A percentile compares a stretch with the other conserved stretches of the same genome.
Evolutionary conservation across 1,284 basidiomycete genomes (phyloP).

Genomic region (Leccinum pallidistipes): DNA sequence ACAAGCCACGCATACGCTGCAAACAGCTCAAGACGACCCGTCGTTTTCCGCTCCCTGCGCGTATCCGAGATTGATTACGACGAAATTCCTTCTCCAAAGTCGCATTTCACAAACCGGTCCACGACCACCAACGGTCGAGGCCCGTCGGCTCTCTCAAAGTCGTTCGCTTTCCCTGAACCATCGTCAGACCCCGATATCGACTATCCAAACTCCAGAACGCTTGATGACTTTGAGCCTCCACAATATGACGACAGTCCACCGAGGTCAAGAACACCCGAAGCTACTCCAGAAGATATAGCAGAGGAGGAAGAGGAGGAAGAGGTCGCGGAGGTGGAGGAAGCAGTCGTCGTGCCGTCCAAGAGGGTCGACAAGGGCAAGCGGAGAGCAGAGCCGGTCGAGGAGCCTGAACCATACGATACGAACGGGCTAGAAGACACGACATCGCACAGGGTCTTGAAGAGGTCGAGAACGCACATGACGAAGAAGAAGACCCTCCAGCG

Average conservation of each 20-base stretch:
- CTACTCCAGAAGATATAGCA: conserved; percentile 48
- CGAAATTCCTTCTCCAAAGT: conserved; percentile 63
- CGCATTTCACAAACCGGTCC: conserved; percentile 38
- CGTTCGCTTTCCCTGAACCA: conserved; percentile 32
- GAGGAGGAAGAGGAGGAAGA: conserved; percentile 31
- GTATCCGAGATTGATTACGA: conserved; percentile 63
- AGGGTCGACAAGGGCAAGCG: conserved; percentile 40
- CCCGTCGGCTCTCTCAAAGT: conserved; percentile 48
- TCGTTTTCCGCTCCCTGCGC: conserved; percentile 54
- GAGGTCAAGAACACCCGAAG: conserved; percentile 37
- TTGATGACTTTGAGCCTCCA: conserved; percentile 38
- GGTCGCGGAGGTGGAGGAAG: conserved; percentile 35
- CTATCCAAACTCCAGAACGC: conserved; percentile 15
- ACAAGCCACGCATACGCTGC: conserved; percentile 48
- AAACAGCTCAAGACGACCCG: conserved; percentile 44
- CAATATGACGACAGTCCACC: conserved; percentile 35
- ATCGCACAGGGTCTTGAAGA: conserved; percentile 51
- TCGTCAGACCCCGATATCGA: conserved; percentile 32
- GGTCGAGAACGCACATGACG: conserved; percentile 42
- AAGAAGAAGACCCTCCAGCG: conserved; percentile 35
- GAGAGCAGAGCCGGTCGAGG: conserved; percentile 31
- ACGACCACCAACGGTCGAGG: conserved; percentile 42
- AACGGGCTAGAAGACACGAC: conserved; percentile 56
- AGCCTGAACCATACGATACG: conserved; percentile 29
- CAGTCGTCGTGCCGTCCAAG: conserved; percentile 25